A percentile compares a stretch with the other conserved stretches of the same genome.
These are phyloP conservation scores for Linnemannia elongata DNA, from an alignment of 192 early-diverging fungal genomes.

Conservation along the genomic window DNA sequence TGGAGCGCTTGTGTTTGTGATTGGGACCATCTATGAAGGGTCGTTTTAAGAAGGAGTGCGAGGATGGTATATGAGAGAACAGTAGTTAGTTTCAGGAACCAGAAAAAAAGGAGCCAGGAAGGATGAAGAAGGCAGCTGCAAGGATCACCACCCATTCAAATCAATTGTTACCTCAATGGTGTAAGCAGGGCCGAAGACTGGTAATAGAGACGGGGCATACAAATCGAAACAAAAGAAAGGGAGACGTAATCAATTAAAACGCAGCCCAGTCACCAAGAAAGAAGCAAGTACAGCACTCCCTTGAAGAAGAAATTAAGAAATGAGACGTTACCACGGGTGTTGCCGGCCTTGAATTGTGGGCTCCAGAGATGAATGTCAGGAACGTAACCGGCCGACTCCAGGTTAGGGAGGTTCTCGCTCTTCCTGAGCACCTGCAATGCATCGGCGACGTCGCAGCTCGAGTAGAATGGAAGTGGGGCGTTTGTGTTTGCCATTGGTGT, in stretches of 20 bases:
- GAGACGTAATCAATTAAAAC: neutral
- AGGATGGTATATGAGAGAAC: too few relatives aligned
- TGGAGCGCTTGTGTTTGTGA: slow-evolving; percentile 54
- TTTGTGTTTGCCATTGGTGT: neutral
- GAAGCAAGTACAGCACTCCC: too few relatives aligned
- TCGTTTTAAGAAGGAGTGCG: too few relatives aligned
- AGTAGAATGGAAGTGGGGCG: slow-evolving; percentile 38
- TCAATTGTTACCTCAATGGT: slow-evolving; percentile 65
- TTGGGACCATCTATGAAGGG: slow-evolving; percentile 58
- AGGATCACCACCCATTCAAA: too few relatives aligned
- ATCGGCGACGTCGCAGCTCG: slow-evolving; percentile 63
- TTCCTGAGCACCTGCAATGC: slow-evolving; percentile 63
- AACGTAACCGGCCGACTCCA: slow-evolving; percentile 62
- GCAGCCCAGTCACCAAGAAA: too few relatives aligned
- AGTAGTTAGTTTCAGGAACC: neutral
- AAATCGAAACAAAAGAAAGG: neutral
- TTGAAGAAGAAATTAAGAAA: neutral
- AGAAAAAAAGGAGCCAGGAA: neutral
- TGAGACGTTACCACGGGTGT: slow-evolving; percentile 46
- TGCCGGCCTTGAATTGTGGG: slow-evolving; percentile 60
- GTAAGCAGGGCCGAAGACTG: slow-evolving; percentile 70
- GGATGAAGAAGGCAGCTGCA: too few relatives aligned
- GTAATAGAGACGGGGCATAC: neutral
- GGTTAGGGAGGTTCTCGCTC: slow-evolving; percentile 10
- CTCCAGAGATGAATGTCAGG: slow-evolving; percentile 70